Evolutionary conservation across 768 basidiomycete species (phyloP), one percentile per base, ranked within the genome.

Genomic region (Hortiboletus campestris): DNA sequence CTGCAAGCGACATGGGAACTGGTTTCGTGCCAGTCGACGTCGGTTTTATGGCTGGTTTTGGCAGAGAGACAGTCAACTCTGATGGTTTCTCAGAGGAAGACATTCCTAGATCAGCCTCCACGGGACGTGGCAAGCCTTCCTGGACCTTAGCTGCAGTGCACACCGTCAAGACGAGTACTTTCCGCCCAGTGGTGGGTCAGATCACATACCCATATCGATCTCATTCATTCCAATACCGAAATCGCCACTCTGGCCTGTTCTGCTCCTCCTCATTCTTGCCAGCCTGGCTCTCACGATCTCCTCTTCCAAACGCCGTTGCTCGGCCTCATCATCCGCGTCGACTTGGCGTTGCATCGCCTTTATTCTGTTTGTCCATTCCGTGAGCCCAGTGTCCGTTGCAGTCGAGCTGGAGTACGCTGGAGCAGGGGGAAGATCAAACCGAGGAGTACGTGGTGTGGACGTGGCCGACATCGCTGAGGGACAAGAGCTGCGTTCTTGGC

Each of bases 321-420:
- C 91, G 7, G 78, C 82, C 66, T 89, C 89, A 55, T 91, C 89
- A 58, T 90, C 86, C 14, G 85, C 84, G 58, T 93, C 90, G 25
- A 91, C 86, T 63, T 91, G 88, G 56, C 83, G 80, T 67, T 91
- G 90, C 70, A 92, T 72, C 16, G 83, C 87, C 67, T 86, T 87
- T 68, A 93, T 90, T 75, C 80, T 86, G 71, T 75, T 85, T 14
- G 89, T 81, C 90, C 90, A 92, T 69, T 92, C 88, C 16, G 88
- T 79, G n/a, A 91, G 77, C 46, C 83, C 85, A 4, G 77, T 75
- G 62, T 89, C 88, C 19, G 84, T 76, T 17, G 64, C 47, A 8
- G 60, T 38, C 5, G 66, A 53, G 34, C 20, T 46, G 42, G 71
- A 52, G 57, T 43, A 17, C 0, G 57, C 13, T 39, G 71, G 70